Percentiles rank a stretch among this genome's conserved stretches.
Conservation (phyloP, 2,329 filamentous ascomycete species). For the Exophiala aquamarina region DNA sequence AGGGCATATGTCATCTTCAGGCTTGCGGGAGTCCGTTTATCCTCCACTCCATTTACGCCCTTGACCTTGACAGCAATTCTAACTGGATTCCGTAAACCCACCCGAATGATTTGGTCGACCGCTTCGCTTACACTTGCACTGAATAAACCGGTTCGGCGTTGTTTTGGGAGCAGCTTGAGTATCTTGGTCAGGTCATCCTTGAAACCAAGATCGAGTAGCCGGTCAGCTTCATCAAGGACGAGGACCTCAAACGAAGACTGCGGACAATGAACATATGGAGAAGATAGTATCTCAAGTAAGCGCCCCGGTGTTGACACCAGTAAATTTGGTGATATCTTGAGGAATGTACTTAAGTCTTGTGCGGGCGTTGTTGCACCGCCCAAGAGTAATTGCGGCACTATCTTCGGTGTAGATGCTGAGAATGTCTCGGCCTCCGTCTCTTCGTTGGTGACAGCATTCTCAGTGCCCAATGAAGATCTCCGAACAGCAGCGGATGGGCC, state of each 20-base stretch:
- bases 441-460: constrained; percentile 38
- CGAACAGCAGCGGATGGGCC: constrained; percentile 63
- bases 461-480: constrained; percentile 37
- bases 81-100: constrained; percentile 89
- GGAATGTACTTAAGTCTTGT: constrained; percentile 82
- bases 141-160: constrained; percentile 88
- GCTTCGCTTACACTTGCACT: constrained; percentile 96
- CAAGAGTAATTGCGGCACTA: constrained; percentile 84
- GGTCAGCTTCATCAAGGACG: constrained; percentile 91
- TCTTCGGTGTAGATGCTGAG: constrained; percentile 47
- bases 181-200: constrained; percentile 79
- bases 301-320: constrained; percentile 89
- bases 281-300: constrained; percentile 81
- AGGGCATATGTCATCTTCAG: constrained; percentile 87
- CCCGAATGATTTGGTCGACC: constrained; percentile 86
- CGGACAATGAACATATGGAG: constrained; percentile 81
- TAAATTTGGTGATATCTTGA: constrained; percentile 81
- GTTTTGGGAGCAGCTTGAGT: constrained; percentile 80
- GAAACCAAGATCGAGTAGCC: constrained; percentile 89
- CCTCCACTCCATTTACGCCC: constrained; percentile 69
- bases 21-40: constrained; percentile 83
- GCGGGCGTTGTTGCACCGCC: constrained; percentile 78
- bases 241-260: constrained; percentile 89
- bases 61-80: constrained; percentile 94
- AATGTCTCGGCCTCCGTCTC: constrained; percentile 13